phyloP scores from a whole-genome alignment of 2,329 filamentous ascomycete genomes.

The Talaromyces islandicus region DNA sequence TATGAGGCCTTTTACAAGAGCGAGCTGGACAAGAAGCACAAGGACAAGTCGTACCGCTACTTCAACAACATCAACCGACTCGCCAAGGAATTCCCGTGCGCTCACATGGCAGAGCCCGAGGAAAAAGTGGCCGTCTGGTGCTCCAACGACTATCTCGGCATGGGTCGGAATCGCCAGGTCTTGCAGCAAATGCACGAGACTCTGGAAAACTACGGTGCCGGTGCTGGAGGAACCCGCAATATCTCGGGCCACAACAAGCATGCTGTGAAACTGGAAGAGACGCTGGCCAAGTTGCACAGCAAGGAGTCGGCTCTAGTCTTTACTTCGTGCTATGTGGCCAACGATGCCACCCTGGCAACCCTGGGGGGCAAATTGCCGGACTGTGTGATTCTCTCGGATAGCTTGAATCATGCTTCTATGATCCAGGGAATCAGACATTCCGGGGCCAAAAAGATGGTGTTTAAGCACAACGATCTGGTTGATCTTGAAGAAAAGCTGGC shows the following conservation, averaged over 20 bases:
- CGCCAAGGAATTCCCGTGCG: slow-evolving; percentile 90
- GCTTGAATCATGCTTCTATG: slow-evolving; percentile 97
- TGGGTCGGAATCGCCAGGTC: slow-evolving; percentile 86
- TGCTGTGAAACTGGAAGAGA: slow-evolving; percentile 74
- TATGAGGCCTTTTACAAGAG: slow-evolving; percentile 83
- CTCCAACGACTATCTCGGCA: slow-evolving; percentile 97
- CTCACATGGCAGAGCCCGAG: slow-evolving; percentile 77
- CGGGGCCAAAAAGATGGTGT: slow-evolving; percentile 93
- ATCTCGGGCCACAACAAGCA: slow-evolving; percentile 98
- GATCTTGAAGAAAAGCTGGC: slow-evolving; percentile 91
- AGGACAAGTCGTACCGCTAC: slow-evolving; percentile 99
- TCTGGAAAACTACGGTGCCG: slow-evolving; percentile 87
- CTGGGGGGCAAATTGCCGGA: slow-evolving; percentile 94
- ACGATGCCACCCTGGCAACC: slow-evolving; percentile 92
- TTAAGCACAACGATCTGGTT: slow-evolving; percentile 95
- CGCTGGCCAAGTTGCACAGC: slow-evolving; percentile 79
- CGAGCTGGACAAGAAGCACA: slow-evolving; percentile 97
- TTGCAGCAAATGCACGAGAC: slow-evolving; percentile 91
- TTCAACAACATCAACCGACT: slow-evolving; percentile 99
- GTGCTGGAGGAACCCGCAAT: slow-evolving; percentile 91
- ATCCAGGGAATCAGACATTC: slow-evolving; percentile 98
- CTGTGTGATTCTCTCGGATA: slow-evolving; percentile 97
- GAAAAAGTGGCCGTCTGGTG: slow-evolving; percentile 97
- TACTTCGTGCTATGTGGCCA: slow-evolving; percentile 96
- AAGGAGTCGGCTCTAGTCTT: slow-evolving; percentile 93